Percentiles rank a stretch among this genome's conserved stretches.
Conservation (phyloP, 192 early-diverging fungal species). For the Gonapodya prolifera region DNA sequence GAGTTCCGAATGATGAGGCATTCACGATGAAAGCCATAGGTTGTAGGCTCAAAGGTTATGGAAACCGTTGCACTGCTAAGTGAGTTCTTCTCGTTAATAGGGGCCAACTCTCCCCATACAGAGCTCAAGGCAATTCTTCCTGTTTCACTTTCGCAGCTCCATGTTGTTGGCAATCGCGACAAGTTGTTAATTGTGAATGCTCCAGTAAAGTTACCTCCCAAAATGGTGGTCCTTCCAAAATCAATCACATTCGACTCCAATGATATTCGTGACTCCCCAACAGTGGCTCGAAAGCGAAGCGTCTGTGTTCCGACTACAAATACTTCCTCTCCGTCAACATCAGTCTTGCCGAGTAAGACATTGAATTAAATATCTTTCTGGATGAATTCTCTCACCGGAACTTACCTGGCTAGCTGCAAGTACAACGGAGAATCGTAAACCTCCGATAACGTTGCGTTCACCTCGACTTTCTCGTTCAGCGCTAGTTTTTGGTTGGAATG, state of each 20-base stretch:
- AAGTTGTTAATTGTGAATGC: conserved; percentile 57
- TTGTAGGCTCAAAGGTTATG: conserved; percentile 38
- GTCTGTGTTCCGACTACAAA: conserved; percentile 53
- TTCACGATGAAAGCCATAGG: conserved; percentile 48
- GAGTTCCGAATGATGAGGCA: conserved; percentile 52
- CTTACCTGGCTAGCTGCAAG: not conserved
- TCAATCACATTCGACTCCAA: conserved; percentile 53
- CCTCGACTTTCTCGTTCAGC: conserved; percentile 8
- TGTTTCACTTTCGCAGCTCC: not conserved
- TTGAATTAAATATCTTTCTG: no score
- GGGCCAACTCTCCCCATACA: not conserved
- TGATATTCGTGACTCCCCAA: conserved; percentile 63
- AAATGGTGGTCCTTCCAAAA: conserved; percentile 39
- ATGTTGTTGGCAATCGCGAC: conserved; percentile 15
- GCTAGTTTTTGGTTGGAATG: conserved; percentile 45
- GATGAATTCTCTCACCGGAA: no score
- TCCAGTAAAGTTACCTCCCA: conserved; percentile 36
- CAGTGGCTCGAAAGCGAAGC: conserved; percentile 64
- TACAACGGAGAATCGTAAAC: conserved; percentile 56
- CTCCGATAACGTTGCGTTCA: conserved; percentile 56
- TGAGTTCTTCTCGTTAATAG: not conserved
- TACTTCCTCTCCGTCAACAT: conserved; percentile 7
- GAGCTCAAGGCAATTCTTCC: not conserved
- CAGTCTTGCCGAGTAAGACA: not conserved
- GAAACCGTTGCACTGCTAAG: conserved; percentile 21